Base-by-base conservation (phyloP, 2,329 filamentous ascomycete genomes). In the Fusarium sp. region DNA sequence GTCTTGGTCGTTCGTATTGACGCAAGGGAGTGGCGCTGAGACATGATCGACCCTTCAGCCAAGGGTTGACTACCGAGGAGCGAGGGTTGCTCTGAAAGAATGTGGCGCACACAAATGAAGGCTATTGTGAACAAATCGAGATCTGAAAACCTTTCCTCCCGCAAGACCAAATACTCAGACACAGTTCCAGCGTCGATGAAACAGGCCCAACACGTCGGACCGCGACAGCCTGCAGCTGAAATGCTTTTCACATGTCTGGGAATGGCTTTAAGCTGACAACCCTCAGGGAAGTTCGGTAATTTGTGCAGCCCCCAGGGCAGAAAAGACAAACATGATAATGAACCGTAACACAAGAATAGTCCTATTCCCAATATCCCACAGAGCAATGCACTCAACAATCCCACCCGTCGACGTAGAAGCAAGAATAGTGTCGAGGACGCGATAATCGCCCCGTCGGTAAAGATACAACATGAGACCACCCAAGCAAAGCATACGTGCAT, bases 21-120 rank as follows among this genome's bases (percentile, higher is more conserved):
- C 40, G 69, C 65, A 67, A 74, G 72, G 72, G 72, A 75, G 62
- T 52, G 72, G 62, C 67, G 57, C 59, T 74, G 42, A 74, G 69
- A 75, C 72, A 75, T 38, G 13, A 59, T 72, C 42, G n/a, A 31
- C 69, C 72, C 65, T 69, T 64, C 10, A 24, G 6, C 40, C 62
- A 71, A 61, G 71, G 71, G 54, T 1, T 16, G 37, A n/a, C 1
- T 3, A 14, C 14, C 6, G 18, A 45, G 6, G 8, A 10, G 37
- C 22, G 50, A 37, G 40, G 8, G 37, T 11, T 2, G 5, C 18
- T 29, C 8, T 20, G 10, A 2, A 73, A 59, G 67, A 73, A 73
- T 73, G 71, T 58, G 54, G 62, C 22, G 10, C 38, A 18, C 45
- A 50, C 34, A 37, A 24, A 37, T 24, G n/a, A 6, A n/a, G 10